Percentiles rank a stretch among this genome's conserved stretches.
Conservation (phyloP, 768 basidiomycete species). For the Scleroderma bovista region DNA sequence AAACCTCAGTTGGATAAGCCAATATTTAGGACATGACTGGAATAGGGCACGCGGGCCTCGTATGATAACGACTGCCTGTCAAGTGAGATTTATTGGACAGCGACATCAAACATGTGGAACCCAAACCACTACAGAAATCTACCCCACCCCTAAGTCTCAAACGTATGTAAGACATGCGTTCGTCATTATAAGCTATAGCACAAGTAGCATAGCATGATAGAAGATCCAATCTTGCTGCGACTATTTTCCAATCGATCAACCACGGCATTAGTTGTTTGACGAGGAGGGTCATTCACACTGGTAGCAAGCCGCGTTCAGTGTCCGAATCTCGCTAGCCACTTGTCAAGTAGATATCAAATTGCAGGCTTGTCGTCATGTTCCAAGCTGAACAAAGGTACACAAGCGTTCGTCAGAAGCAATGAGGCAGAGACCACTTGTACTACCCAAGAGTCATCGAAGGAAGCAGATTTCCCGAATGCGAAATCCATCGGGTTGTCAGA, state of each 20-base stretch:
- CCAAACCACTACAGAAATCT: not conserved
- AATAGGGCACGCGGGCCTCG: not conserved
- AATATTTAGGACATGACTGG: not conserved
- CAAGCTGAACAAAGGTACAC: not conserved
- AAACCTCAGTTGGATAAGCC: not conserved
- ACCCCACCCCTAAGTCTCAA: not conserved
- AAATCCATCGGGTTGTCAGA: constrained; percentile 14
- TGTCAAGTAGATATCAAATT: constrained; percentile 1
- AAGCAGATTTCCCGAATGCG: constrained; percentile 4
- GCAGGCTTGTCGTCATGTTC: not conserved
- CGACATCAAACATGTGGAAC: not conserved
- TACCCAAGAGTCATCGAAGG: constrained; percentile 1
- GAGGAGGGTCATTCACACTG: too few relatives aligned
- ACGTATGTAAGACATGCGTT: not conserved
- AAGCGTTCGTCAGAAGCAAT: constrained; percentile 1
- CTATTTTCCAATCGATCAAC: not conserved
- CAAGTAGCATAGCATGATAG: not conserved
- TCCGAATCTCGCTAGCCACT: not conserved
- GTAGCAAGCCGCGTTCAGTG: not conserved
- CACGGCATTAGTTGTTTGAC: not conserved
- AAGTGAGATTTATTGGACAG: not conserved
- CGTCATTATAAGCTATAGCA: not conserved
- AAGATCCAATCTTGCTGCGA: constrained; percentile 1
- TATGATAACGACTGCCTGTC: constrained; percentile 1
- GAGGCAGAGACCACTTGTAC: constrained; percentile 9